Evolutionary conservation across 306 rosid species (phyloP).

Genomic region (Vigna radiata): DNA sequence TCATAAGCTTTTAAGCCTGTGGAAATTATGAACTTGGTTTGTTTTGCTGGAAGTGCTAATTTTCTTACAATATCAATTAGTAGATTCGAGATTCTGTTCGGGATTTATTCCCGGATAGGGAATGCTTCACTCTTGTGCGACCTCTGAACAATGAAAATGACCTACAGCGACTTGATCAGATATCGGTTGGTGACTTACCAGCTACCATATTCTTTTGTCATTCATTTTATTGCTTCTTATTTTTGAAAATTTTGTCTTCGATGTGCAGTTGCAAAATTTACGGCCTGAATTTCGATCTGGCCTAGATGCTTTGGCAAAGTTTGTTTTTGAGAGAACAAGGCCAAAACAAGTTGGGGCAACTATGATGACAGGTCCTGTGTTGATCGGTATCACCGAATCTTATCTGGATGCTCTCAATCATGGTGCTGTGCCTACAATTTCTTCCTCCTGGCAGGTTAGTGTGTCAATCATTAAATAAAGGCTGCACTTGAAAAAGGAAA

Average conservation of each 20-base stretch:
- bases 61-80: conserved; percentile 30
- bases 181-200: conserved; percentile 51
- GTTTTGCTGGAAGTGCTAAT: conserved; percentile 37
- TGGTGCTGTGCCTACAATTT: conserved; percentile 85
- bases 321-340: conserved; percentile 85
- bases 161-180: conserved; percentile 77
- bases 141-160: conserved; percentile 78
- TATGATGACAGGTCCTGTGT: conserved; percentile 76
- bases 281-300: conserved; percentile 83
- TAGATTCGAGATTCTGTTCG: conserved; percentile 82
- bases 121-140: conserved; percentile 81
- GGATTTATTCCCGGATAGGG: conserved; percentile 82
- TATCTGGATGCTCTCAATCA: conserved; percentile 83
- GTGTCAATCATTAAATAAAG: conserved; percentile 2
- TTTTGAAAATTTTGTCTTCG: conserved; percentile 1
- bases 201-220: not conserved
- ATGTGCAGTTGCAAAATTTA: conserved; percentile 64
- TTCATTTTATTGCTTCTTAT: conserved; percentile 8
- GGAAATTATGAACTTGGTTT: conserved; percentile 2
- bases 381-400: conserved; percentile 76
- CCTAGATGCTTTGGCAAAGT: conserved; percentile 71
- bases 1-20: conserved; percentile 17
- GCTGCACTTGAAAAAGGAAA: not conserved
- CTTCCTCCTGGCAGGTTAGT: conserved; percentile 93
- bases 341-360: conserved; percentile 91